Percentiles rank a stretch among this genome's conserved stretches.
phyloP scores from a whole-genome alignment of 75 land plant genomes.

The Cunninghamia lanceolata region DNA sequence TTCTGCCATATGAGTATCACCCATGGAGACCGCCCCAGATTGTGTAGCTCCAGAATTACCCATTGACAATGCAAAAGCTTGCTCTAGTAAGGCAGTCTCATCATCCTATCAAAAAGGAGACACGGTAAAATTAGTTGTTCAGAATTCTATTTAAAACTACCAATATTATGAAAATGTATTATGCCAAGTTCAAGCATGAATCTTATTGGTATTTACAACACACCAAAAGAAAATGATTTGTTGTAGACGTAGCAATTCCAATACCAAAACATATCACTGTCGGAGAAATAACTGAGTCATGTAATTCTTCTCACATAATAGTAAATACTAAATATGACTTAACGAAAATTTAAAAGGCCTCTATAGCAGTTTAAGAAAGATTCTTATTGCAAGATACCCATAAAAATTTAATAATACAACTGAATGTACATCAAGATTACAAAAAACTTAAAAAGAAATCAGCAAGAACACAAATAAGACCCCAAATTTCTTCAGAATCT shows the following conservation, averaged over 20 bases:
- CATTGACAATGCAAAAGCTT: slow-evolving; percentile 83
- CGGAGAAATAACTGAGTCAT: background rate
- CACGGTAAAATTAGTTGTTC: background rate
- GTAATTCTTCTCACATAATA: background rate
- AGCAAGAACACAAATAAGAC: background rate
- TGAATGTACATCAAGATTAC: background rate
- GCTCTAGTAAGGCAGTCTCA: slow-evolving; percentile 42
- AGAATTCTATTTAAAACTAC: background rate
- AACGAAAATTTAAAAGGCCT: background rate
- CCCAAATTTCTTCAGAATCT: background rate
- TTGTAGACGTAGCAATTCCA: background rate
- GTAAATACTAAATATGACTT: background rate
- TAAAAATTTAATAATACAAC: background rate
- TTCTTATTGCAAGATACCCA: background rate
- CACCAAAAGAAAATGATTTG: background rate
- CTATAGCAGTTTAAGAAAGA: background rate
- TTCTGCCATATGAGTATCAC: slow-evolving; percentile 78
- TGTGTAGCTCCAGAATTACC: slow-evolving; percentile 46
- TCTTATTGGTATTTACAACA: background rate
- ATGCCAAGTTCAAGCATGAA: background rate
- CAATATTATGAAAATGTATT: background rate
- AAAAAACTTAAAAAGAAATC: background rate
- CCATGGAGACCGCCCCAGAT: slow-evolving; percentile 17
- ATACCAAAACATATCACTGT: background rate
- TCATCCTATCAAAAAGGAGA: slow-evolving; percentile 31